These are phyloP conservation scores for Eucalyptus brandiana DNA, from an alignment of 345 rosid genomes.

Conservation along the genomic window DNA sequence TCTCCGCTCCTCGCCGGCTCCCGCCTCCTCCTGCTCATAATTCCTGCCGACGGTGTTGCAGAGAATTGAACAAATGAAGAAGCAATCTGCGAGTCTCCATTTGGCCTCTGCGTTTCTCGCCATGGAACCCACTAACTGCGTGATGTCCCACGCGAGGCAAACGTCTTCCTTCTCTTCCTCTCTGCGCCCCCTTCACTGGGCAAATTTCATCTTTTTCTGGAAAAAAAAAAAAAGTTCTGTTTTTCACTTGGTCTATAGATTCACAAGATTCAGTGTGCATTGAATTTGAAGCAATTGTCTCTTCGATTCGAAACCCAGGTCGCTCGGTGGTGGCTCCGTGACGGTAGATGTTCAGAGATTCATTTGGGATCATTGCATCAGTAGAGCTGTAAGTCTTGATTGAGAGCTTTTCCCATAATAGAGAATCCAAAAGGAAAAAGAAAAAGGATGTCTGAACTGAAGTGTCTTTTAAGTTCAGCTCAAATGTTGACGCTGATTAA, in stretches of 20 bases:
- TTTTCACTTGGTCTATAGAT: not conserved
- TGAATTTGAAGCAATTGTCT: not conserved
- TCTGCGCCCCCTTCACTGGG: not conserved
- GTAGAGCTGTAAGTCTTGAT: constrained; percentile 25
- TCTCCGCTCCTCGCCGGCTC: no score
- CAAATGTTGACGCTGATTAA: not conserved
- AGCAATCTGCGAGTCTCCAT: constrained; percentile 21
- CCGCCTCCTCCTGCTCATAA: no score
- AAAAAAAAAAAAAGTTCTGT: not conserved
- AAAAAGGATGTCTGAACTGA: not conserved
- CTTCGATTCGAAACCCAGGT: constrained; percentile 2
- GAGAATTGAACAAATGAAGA: not conserved
- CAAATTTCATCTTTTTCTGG: not conserved
- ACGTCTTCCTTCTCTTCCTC: not conserved
- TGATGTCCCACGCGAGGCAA: constrained; percentile 52
- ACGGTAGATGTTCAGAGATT: constrained; percentile 41
- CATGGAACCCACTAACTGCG: constrained; percentile 43
- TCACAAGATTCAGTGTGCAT: not conserved
- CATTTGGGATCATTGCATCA: constrained; percentile 51
- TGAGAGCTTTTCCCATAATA: not conserved
- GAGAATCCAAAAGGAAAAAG: not conserved
- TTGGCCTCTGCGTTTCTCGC: constrained; percentile 59
- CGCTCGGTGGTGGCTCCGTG: constrained; percentile 44
- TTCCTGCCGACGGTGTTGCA: no score
- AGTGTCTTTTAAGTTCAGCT: not conserved